Evolutionary conservation across 1,284 basidiomycete species (phyloP), one percentile per base, ranked within the genome.

Genomic region (Marasmius tenuissimus): DNA sequence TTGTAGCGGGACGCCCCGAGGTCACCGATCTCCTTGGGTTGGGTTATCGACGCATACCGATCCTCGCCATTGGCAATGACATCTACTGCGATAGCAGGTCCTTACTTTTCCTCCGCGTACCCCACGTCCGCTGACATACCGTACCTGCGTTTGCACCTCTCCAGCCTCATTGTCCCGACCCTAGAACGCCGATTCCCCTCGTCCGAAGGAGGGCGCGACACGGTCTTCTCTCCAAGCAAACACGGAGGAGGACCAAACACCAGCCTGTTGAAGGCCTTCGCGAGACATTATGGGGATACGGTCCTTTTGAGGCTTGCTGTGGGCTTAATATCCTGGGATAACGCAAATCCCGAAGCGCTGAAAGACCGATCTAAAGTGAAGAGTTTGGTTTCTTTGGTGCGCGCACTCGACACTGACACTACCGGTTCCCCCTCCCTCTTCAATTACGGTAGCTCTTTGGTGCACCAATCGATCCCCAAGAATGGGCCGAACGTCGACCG

Each of bases 41-140:
- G 12, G 70, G 71, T 39, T 85, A 86, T 69, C 81, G 84, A 16
- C 77, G 81, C 34, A 83, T 86, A 33, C 84, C 84, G 12, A 73
- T 86, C n/a, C 74, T 85, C 1, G 80, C 84, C n/a, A 83, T 86
- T 56, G 84, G 84, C 4, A 82, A 81, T 63, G 83, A 85, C 64
- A 75, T 85, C 1, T 83, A 83, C 67, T 81, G 81, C 64, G 84
- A 85, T 70, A 82, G 80, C 11, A 76, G 74, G 77, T 70, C 27
- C 27, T 2, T 27, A 4, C 27, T 2, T 27, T 2, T 27, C 27
- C 27, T 27, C 4, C 27, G 27, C 27, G 27, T 27, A 27, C 27
- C 27, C 4, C n/a, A n/a, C n/a, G n/a, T n/a, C n/a, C n/a, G n/a
- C n/a, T n/a, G n/a, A 27, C 27, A 27, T 27, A 27, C 27, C 27